phyloP scores from a whole-genome alignment of 2,329 filamentous ascomycete genomes.

The Acrodontium crateriforme region DNA sequence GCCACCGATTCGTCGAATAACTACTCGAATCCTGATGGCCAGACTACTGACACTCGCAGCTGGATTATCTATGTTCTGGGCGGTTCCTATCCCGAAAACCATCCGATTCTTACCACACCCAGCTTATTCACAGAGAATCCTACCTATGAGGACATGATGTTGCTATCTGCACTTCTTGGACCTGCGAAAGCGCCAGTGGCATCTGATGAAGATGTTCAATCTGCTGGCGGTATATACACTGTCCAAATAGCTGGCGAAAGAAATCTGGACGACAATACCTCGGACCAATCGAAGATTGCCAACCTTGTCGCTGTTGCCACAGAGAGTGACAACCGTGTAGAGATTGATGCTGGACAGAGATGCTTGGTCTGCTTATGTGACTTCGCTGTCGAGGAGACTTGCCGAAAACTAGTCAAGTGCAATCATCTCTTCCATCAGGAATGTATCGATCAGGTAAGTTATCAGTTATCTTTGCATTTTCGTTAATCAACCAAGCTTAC shows the following conservation, averaged over 20 bases:
- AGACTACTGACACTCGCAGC: conserved; percentile 40
- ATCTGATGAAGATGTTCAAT: conserved; percentile 47
- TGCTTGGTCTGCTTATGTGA: conserved; percentile 55
- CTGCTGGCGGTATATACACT: conserved; percentile 46
- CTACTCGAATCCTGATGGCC: conserved; percentile 9
- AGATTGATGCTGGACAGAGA: conserved; percentile 32
- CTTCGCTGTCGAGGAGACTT: conserved; percentile 48
- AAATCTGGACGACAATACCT: conserved; percentile 3
- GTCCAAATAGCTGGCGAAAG: conserved; percentile 33
- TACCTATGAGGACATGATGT: conserved; percentile 59
- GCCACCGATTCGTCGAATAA: conserved; percentile 24
- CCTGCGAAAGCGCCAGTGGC: conserved; percentile 57
- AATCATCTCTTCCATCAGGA: conserved; percentile 53
- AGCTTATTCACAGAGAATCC: conserved; percentile 58
- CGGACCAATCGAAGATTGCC: conserved; percentile 14
- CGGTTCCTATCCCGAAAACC: conserved; percentile 55
- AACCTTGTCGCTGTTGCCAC: conserved; percentile 21
- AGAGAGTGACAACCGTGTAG: conserved; percentile 17
- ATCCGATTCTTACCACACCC: conserved; percentile 55
- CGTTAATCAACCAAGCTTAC: conserved; percentile 2
- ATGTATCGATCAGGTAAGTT: conserved; percentile 55
- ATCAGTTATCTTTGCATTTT: not conserved
- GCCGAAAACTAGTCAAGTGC: conserved; percentile 48
- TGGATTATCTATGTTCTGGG: conserved; percentile 63
- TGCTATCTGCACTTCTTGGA: conserved; percentile 51